These are phyloP conservation scores for Emiliania huxleyi DNA, from an alignment of 78 protist genomes.

Conservation along the genomic window DNA sequence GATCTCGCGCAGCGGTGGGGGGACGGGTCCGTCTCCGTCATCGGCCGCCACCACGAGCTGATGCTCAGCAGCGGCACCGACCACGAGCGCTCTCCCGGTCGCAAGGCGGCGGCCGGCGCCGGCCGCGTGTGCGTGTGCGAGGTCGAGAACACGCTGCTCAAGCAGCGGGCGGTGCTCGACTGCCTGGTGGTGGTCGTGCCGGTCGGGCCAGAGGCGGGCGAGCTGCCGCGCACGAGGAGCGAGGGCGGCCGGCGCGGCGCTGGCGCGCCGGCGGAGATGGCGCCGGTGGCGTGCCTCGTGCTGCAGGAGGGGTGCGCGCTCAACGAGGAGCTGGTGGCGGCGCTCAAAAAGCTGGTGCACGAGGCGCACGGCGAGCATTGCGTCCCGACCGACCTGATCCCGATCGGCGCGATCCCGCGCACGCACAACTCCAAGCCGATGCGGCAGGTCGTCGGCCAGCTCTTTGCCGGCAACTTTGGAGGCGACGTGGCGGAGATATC, in stretches of 20 bases:
- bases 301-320: not conserved
- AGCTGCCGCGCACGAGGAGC: too few species aligned
- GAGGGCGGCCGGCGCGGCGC: not conserved
- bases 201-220: not conserved
- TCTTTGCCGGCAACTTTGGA: not conserved
- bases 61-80: not conserved
- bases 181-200: not conserved
- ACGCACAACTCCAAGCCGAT: not conserved
- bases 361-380: not conserved
- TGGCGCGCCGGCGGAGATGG: not conserved
- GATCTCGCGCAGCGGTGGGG: not conserved
- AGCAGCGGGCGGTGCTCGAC: not conserved
- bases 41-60: not conserved
- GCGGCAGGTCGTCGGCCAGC: not conserved
- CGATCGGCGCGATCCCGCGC: not conserved
- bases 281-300: not conserved
- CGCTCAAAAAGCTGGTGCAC: not conserved
- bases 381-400: not conserved
- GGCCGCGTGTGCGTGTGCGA: not conserved
- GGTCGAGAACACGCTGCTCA: not conserved
- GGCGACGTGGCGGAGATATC: not conserved
- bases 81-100: not conserved
- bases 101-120: not conserved
- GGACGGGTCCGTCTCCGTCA: not conserved
- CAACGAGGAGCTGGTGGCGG: not conserved